Evolutionary conservation across 345 rosid genomes (phyloP).

Genomic region (Murraya koenigii): DNA sequence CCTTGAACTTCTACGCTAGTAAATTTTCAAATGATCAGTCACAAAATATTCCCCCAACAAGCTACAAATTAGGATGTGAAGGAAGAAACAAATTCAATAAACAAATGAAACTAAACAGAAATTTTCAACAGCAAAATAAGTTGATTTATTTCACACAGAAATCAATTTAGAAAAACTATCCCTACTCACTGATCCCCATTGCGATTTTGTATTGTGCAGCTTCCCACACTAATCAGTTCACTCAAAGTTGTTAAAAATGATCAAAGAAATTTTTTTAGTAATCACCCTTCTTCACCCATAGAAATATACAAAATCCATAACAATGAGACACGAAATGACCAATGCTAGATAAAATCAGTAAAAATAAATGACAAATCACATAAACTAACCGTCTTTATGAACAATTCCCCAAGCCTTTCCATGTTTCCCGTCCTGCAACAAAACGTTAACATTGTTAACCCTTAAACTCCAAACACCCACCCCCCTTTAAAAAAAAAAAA

Average conservation of each 20-base stretch:
- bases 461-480: constrained; percentile 20
- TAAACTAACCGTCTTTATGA: constrained; percentile 77
- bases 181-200: neutral
- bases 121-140: neutral
- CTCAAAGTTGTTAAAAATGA: neutral
- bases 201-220: neutral
- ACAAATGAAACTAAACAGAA: neutral
- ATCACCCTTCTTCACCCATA: neutral
- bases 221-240: neutral
- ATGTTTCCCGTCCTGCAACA: constrained; percentile 82
- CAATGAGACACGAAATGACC: too few relatives aligned
- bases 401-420: constrained; percentile 98
- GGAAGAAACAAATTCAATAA: neutral
- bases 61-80: neutral
- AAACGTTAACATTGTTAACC: constrained; percentile 7
- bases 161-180: neutral
- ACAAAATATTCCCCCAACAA: neutral
- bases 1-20: neutral
- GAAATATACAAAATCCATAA: neutral
- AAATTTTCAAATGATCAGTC: neutral
- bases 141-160: neutral
- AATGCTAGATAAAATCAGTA: neutral
- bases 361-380: neutral
- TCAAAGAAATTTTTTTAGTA: neutral
- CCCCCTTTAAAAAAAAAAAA: neutral